A percentile compares a stretch with the other conserved stretches of the same genome.
phyloP scores from a whole-genome alignment of 2,329 filamentous ascomycete species.

The Cercospora beticola region DNA sequence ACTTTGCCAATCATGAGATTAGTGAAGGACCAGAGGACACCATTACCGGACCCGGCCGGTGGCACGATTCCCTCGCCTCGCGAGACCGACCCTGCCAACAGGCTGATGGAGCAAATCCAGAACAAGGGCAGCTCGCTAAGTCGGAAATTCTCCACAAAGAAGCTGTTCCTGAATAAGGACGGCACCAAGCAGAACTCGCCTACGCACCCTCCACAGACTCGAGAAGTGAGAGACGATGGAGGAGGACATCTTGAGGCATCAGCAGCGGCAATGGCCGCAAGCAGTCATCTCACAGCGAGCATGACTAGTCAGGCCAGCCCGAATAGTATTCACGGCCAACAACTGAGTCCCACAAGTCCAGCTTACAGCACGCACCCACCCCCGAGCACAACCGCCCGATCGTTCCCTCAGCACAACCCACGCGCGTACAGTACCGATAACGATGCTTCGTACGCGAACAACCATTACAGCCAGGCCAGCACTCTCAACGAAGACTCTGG shows the following conservation, averaged over 20 bases:
- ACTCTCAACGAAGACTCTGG: constrained; percentile 24
- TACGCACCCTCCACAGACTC: constrained; percentile 43
- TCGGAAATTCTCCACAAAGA: constrained; percentile 55
- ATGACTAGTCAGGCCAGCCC: constrained; percentile 47
- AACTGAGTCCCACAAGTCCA: constrained; percentile 52
- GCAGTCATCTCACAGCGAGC: constrained; percentile 52
- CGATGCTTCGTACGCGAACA: constrained; percentile 30
- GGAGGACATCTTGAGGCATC: constrained; percentile 48
- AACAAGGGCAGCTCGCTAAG: constrained; percentile 49
- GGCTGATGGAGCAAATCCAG: constrained; percentile 31
- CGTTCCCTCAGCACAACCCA: constrained; percentile 31
- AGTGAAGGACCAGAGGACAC: constrained; percentile 87
- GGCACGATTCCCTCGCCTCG: constrained; percentile 37
- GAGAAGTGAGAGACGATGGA: constrained; percentile 37
- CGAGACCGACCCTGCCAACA: constrained; percentile 30
- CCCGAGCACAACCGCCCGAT: constrained; percentile 31
- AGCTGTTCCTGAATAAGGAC: constrained; percentile 48
- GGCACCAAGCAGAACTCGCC: constrained; percentile 53
- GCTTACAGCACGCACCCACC: constrained; percentile 43
- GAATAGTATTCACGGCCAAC: constrained; percentile 38
- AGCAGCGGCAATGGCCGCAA: constrained; percentile 52
- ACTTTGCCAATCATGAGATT: constrained; percentile 86
- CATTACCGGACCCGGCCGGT: constrained; percentile 61
- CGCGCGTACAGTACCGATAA: constrained; percentile 21
- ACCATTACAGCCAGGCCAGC: constrained; percentile 31